A percentile compares a stretch with the other conserved stretches of the same genome.
phyloP scores from a whole-genome alignment of 495 filamentous ascomycete species.

The Podospora pseudopauciseta region DNA sequence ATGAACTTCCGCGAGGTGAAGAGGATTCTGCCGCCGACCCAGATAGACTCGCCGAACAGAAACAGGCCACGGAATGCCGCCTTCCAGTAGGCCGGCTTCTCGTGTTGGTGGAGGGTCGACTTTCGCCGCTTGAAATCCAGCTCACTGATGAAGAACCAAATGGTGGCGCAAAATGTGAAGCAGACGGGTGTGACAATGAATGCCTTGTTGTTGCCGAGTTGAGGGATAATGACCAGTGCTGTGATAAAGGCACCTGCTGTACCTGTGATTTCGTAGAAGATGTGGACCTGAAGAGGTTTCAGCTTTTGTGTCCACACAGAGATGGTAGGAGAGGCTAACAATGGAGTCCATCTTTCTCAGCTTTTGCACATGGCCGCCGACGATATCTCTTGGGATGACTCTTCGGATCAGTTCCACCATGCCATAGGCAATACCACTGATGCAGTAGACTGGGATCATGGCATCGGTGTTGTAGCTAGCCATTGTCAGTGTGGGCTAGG shows the following conservation, averaged over 20 bases:
- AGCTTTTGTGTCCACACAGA: background rate
- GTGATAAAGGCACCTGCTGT: slow-evolving; percentile 43
- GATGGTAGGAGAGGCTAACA: slow-evolving; percentile 10
- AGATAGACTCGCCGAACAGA: slow-evolving; percentile 40
- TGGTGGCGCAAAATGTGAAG: slow-evolving; percentile 34
- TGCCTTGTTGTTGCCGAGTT: slow-evolving; percentile 45
- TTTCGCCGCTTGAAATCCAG: slow-evolving; percentile 29
- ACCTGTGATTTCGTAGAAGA: slow-evolving; percentile 45
- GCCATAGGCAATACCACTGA: slow-evolving; percentile 35
- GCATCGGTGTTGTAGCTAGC: slow-evolving; percentile 38
- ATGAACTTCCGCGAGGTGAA: slow-evolving; percentile 43
- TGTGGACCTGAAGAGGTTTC: slow-evolving; percentile 24
- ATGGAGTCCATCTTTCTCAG: slow-evolving; percentile 43
- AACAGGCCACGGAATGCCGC: slow-evolving; percentile 31
- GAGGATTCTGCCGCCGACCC: slow-evolving; percentile 39
- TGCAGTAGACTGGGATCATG: slow-evolving; percentile 44
- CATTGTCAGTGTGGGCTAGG: background rate
- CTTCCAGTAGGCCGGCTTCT: slow-evolving; percentile 20
- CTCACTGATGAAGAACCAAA: slow-evolving; percentile 40
- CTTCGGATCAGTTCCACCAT: slow-evolving; percentile 48
- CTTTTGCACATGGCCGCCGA: slow-evolving; percentile 44
- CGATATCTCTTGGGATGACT: slow-evolving; percentile 45
- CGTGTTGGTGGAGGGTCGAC: background rate
- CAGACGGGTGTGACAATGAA: slow-evolving; percentile 43
- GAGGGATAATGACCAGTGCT: slow-evolving; percentile 40